Percentiles rank a stretch among this genome's conserved stretches.
Conservation (phyloP, 139 green algal species). For the Edaphochlamys debaryana region DNA sequence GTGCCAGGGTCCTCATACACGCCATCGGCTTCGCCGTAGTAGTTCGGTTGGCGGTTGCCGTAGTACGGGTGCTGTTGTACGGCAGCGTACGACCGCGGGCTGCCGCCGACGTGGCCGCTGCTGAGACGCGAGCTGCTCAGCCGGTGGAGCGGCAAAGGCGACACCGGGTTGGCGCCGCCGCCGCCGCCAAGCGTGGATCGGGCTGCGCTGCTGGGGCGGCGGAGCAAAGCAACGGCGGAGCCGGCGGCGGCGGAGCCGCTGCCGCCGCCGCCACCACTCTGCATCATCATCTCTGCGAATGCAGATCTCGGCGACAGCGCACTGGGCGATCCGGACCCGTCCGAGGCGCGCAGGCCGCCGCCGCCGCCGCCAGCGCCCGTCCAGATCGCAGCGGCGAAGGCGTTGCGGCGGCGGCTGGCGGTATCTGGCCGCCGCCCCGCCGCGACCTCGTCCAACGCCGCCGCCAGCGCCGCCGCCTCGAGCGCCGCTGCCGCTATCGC, state of each 20-base stretch:
- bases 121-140: neutral
- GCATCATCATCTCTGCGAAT: too few relatives aligned
- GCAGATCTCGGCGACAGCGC: neutral
- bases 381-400: neutral
- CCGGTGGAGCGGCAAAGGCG: neutral
- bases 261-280: too few relatives aligned
- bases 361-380: neutral
- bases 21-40: too few relatives aligned
- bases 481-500: conserved; percentile 25
- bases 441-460: conserved; percentile 10
- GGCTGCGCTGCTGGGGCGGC: neutral
- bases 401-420: neutral
- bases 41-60: too few relatives aligned
- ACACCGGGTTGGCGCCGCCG: neutral
- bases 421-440: neutral
- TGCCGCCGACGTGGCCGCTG: too few relatives aligned
- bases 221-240: neutral
- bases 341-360: neutral
- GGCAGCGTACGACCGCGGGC: too few relatives aligned
- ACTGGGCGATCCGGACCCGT: too few relatives aligned
- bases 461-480: conserved; percentile 30
- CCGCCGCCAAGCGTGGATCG: too few relatives aligned
- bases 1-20: too few relatives aligned
- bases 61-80: too few relatives aligned
- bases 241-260: too few relatives aligned